Percentiles rank a stretch among this genome's conserved stretches.
Evolutionary conservation across 2,329 filamentous ascomycete species (phyloP).

Genomic region (Trichoderma sp.): DNA sequence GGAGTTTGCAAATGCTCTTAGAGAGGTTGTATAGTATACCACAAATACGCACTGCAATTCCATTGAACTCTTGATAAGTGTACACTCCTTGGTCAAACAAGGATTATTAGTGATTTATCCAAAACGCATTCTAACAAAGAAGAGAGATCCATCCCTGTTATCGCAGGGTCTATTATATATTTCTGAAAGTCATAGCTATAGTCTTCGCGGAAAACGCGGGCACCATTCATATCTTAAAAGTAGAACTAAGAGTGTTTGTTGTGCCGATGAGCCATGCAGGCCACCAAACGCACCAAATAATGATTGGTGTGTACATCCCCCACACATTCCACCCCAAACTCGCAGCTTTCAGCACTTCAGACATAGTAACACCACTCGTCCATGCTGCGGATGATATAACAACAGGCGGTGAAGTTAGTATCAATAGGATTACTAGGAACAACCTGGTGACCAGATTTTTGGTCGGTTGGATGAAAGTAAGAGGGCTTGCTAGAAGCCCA

Average conservation of each 20-base stretch:
- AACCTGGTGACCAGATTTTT: conserved; percentile 41
- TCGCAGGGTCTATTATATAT: not conserved
- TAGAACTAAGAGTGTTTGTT: conserved; percentile 52
- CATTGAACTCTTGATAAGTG: not conserved
- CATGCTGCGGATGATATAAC: conserved; percentile 52
- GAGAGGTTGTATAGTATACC: conserved; percentile 33
- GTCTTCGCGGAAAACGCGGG: not conserved
- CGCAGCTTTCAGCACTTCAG: conserved; percentile 66
- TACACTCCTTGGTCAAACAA: not conserved
- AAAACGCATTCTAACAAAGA: not conserved
- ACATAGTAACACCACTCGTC: conserved; percentile 45
- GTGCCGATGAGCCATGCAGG: conserved; percentile 78
- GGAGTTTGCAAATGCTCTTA: not conserved
- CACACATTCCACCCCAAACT: conserved; percentile 88
- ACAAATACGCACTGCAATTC: not conserved
- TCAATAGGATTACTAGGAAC: conserved; percentile 54
- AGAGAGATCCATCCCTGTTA: not conserved
- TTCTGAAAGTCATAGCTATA: not conserved
- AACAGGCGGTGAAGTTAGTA: conserved; percentile 62
- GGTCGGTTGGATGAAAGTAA: conserved; percentile 69
- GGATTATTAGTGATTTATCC: not conserved
- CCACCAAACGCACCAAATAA: conserved; percentile 96
- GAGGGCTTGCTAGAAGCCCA: conserved; percentile 74
- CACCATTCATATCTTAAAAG: conserved; percentile 10
- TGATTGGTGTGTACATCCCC: conserved; percentile 84